phyloP scores from a whole-genome alignment of 164 flowering plant genomes.

The Pachysandra terminalis region DNA sequence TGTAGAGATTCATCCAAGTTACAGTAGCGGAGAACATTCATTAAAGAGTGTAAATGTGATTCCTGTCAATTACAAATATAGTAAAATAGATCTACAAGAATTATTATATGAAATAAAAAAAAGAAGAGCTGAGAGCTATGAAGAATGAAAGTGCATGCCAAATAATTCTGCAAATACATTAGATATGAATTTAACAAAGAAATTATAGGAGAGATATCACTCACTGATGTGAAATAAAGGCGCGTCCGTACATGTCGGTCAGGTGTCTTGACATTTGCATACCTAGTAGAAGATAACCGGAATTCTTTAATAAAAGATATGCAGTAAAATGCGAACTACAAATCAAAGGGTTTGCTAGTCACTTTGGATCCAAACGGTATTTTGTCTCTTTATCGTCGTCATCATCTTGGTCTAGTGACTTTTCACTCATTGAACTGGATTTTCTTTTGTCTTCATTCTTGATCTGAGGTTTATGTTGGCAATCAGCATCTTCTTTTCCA shows the following conservation, averaged over 20 bases:
- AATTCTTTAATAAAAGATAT: background rate
- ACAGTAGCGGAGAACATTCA: slow-evolving; percentile 99
- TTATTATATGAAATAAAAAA: background rate
- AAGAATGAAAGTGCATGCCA: background rate
- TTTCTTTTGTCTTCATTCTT: slow-evolving; percentile 60
- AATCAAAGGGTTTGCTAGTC: slow-evolving; percentile 10
- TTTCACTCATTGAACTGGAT: slow-evolving; percentile 63
- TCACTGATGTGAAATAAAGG: slow-evolving; percentile 94
- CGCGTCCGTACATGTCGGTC: slow-evolving; percentile 97
- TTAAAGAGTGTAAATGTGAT: slow-evolving; percentile 94
- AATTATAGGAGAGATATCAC: slow-evolving; percentile 22
- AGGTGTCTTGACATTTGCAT: slow-evolving; percentile 97
- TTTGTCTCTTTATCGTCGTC: slow-evolving; percentile 94
- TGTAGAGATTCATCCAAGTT: slow-evolving; percentile 95
- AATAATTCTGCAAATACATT: background rate
- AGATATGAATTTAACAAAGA: background rate
- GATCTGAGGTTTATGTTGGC: slow-evolving; percentile 33
- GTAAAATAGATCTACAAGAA: background rate
- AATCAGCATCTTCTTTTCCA: slow-evolving; percentile 50
- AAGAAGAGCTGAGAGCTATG: background rate
- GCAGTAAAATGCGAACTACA: slow-evolving; percentile 1
- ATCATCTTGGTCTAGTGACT: slow-evolving; percentile 83
- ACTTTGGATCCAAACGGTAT: slow-evolving; percentile 98
- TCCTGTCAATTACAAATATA: slow-evolving; percentile 51
- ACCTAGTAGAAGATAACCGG: slow-evolving; percentile 39